Evolutionary conservation across 495 filamentous ascomycete species (phyloP).

Genomic region (Neurospora sp.): DNA sequence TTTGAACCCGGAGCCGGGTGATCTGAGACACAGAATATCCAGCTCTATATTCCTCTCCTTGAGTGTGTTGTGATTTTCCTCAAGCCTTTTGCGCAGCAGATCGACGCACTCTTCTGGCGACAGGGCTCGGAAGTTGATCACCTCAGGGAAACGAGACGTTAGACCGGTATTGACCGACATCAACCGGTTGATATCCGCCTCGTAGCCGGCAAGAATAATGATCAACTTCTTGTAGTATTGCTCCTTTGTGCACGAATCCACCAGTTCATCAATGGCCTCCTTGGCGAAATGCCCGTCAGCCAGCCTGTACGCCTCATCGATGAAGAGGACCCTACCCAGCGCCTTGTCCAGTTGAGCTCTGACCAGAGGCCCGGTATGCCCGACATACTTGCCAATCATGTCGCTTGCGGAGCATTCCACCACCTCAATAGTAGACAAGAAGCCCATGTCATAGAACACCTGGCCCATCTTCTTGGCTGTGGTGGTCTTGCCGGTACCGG

Average conservation of each 20-base stretch:
- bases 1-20: constrained; percentile 8
- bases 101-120: constrained; percentile 34
- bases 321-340: constrained; percentile 52
- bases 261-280: constrained; percentile 67
- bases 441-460: constrained; percentile 63
- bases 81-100: constrained; percentile 23
- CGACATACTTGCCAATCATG: constrained; percentile 50
- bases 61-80: constrained; percentile 9
- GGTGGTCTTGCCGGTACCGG: constrained; percentile 63
- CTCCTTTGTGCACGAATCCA: constrained; percentile 57
- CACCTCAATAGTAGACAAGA: constrained; percentile 45
- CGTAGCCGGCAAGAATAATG: constrained; percentile 68
- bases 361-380: constrained; percentile 57
- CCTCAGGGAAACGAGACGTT: constrained; percentile 49
- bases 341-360: constrained; percentile 44
- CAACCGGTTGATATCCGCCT: constrained; percentile 58
- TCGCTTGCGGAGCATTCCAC: constrained; percentile 53
- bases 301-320: constrained; percentile 62
- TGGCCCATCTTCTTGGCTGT: constrained; percentile 64
- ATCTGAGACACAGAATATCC: constrained; percentile 30
- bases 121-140: constrained; percentile 42
- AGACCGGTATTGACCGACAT: constrained; percentile 53
- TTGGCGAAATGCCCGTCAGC: constrained; percentile 48
- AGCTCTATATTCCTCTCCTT: constrained; percentile 18
- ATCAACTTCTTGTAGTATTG: constrained; percentile 54